Evolutionary conservation across 73 alveolate species (phyloP), one percentile per base, ranked within the genome.

Genomic region (Symbiodinium natans): DNA sequence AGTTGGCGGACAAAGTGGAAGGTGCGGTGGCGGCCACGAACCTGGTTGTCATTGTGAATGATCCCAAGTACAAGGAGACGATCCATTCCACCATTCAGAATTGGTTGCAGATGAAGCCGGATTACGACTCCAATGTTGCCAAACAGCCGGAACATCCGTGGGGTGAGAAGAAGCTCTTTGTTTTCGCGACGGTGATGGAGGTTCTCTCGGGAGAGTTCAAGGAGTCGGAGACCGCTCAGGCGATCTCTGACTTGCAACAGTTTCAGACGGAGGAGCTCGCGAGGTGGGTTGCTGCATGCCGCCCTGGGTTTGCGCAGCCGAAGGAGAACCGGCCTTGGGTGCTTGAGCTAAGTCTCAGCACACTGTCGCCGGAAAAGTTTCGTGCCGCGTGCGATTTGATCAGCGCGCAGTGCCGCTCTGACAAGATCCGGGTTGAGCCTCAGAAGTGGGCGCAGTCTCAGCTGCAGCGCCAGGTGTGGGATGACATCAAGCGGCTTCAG

Each of bases 391-490:
- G 74, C 31, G 74, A 56, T 56, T 56, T 56, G 74, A 56, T 56
- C 33, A 56, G 74, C 31, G 74, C 74, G 25, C 25, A 21, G 31
- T 56, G 74, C 31, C 33, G 31, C 31, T 56, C 74, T 15, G 74
- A 56, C 74, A 56, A 56, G 74, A 56, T 21, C 74, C 25, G 31
- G 31, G 25, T 56, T 2, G 74, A 56, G 74, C 74, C 74, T 9
- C 74, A 56, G 74, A 56, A 56, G 74, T 56, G 74, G 74, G 74
- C 74, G 74, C 74, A 56, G 74, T 15, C 74, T 15, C 74, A 56
- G 31, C 31, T 56, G 74, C 74, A 56, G 74, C 74, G 74, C 2
- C 74, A 56, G 74, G 74, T 56, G 33, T 56, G 74, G 74, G 74
- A 56, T 56, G 74, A 56, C 31, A 56, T 56, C 59, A 56, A 56